phyloP scores from a whole-genome alignment of 2,329 filamentous ascomycete species.

The Fusarium multiceps region DNA sequence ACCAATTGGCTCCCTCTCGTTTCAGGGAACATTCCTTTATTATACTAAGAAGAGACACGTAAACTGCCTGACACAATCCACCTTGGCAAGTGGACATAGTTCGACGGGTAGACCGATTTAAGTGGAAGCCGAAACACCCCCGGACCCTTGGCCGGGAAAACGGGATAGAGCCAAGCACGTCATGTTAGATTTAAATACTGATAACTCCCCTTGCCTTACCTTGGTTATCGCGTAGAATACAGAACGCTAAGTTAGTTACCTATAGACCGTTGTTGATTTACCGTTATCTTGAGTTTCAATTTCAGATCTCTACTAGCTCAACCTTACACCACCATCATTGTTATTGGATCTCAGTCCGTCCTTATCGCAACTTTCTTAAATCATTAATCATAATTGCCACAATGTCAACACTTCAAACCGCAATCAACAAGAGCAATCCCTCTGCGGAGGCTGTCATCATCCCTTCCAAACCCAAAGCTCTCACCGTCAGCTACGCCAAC shows the following conservation, averaged over 20 bases:
- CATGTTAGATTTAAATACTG: conserved; percentile 28
- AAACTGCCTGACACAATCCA: conserved; percentile 24
- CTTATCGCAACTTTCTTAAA: no score
- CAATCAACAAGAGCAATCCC: conserved; percentile 58
- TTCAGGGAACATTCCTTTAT: not conserved
- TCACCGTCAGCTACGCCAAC: conserved; percentile 76
- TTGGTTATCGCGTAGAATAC: not conserved
- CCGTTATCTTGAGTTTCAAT: no score
- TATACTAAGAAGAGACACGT: conserved; percentile 8
- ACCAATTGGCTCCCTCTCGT: not conserved
- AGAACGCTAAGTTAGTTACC: not conserved
- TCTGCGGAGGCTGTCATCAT: conserved; percentile 75
- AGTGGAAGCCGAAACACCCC: conserved; percentile 41
- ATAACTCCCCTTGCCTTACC: conserved; percentile 5
- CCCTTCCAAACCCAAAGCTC: conserved; percentile 69
- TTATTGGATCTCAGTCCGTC: not conserved
- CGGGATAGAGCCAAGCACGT: conserved; percentile 36
- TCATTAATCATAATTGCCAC: not conserved
- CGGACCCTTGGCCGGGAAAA: conserved; percentile 18
- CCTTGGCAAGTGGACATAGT: conserved; percentile 34
- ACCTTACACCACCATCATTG: conserved; percentile 1
- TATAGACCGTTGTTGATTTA: not conserved
- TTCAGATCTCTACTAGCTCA: not conserved
- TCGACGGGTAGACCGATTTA: conserved; percentile 39
- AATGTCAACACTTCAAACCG: conserved; percentile 59